These are phyloP conservation scores for Oenanthe javanica DNA, from an alignment of 140 eudicot genomes.

Conservation along the genomic window DNA sequence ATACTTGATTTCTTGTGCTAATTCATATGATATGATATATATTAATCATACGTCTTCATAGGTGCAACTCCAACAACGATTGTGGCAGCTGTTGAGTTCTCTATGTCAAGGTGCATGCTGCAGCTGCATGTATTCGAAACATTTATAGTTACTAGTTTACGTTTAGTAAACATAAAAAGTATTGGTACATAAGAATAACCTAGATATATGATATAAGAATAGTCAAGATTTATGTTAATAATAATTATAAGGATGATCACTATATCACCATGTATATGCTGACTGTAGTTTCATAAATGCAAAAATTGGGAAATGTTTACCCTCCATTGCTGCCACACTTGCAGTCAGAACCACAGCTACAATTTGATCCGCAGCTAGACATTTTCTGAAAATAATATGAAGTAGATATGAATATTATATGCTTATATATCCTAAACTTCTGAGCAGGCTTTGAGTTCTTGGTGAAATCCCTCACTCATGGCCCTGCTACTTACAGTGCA, in stretches of 20 bases:
- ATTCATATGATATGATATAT: neutral
- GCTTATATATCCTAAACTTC: neutral
- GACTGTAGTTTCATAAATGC: no score
- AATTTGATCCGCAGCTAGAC: constrained; percentile 19
- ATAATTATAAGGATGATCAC: no score
- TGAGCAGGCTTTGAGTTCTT: neutral
- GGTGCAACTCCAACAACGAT: constrained; percentile 46
- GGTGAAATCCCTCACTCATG: neutral
- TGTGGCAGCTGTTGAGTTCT: constrained; percentile 32
- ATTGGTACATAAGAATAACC: no score
- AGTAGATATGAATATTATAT: neutral
- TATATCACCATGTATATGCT: no score
- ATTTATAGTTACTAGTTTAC: no score
- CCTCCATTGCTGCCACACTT: constrained; percentile 45
- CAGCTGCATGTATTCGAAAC: constrained; percentile 24
- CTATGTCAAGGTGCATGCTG: constrained; percentile 43
- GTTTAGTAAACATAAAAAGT: no score
- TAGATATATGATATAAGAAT: no score
- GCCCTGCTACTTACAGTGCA: neutral
- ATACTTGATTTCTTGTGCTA: neutral
- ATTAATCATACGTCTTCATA: constrained; percentile 32
- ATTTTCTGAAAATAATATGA: constrained; percentile 15
- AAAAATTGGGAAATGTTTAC: constrained; percentile 11
- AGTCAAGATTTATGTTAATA: no score
- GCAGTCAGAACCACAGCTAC: constrained; percentile 53